Evolutionary conservation across 331 rosid species (phyloP).

Genomic region (Spiraea crenata): DNA sequence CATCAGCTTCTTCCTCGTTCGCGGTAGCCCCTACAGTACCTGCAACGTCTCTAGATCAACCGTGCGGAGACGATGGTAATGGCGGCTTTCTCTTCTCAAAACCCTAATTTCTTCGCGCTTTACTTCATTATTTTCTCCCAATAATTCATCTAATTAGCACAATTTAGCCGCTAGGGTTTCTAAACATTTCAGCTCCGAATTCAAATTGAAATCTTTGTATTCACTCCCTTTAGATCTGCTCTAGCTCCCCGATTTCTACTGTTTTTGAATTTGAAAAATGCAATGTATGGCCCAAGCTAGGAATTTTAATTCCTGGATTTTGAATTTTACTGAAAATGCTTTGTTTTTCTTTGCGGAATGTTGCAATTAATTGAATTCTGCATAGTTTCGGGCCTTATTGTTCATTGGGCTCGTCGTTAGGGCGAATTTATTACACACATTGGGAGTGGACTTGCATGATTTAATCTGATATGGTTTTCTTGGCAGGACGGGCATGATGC

Average conservation of each 20-base stretch:
- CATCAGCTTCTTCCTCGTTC: no score
- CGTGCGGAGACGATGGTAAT: constrained; percentile 17
- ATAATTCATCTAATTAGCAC: neutral
- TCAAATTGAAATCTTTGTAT: neutral
- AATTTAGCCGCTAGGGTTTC: constrained; percentile 36
- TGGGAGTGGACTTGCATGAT: neutral
- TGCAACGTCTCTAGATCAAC: no score
- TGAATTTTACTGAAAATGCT: neutral
- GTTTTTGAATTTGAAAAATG: neutral
- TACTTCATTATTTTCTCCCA: neutral
- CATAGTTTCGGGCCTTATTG: neutral
- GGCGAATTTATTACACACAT: neutral
- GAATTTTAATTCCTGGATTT: neutral
- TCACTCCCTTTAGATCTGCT: neutral
- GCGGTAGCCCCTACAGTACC: no score
- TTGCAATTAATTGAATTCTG: neutral
- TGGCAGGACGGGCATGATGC: constrained; percentile 79
- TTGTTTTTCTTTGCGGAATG: constrained; percentile 1
- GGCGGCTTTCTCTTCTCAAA: neutral
- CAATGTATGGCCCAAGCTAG: neutral
- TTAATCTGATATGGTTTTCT: constrained; percentile 3
- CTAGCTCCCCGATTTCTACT: neutral
- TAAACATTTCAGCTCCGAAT: constrained; percentile 3
- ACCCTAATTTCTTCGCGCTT: neutral
- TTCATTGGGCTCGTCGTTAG: neutral